A percentile compares a stretch with the other conserved stretches of the same genome.
phyloP scores from a whole-genome alignment of 768 basidiomycete genomes.

The Leccinum arenicola region DNA sequence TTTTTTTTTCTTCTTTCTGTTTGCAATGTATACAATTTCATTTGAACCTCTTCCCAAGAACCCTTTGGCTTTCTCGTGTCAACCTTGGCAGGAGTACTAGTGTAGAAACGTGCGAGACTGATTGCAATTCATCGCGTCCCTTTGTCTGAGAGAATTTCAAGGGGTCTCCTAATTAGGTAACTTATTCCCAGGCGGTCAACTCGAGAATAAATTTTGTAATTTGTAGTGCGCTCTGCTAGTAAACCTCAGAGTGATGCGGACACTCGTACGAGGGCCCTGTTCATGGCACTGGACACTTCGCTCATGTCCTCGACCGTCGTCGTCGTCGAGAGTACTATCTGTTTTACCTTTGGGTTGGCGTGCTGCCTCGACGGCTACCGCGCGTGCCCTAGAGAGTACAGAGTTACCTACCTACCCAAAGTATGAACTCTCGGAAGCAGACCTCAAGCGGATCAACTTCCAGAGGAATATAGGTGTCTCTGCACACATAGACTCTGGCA shows the following conservation, averaged over 20 bases:
- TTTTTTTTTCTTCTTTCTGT: neutral
- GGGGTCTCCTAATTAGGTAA: neutral
- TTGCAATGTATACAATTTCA: neutral
- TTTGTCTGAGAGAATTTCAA: neutral
- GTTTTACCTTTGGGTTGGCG: slow-evolving; percentile 25
- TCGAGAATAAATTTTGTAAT: slow-evolving; percentile 4
- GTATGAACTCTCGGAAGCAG: slow-evolving; percentile 58
- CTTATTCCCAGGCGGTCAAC: slow-evolving; percentile 2
- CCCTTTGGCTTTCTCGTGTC: neutral
- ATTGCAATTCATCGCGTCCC: neutral
- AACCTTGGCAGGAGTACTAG: neutral
- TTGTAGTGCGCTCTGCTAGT: no score
- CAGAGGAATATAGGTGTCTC: slow-evolving; percentile 97
- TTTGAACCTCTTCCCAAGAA: neutral
- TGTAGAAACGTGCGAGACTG: neutral
- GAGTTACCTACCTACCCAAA: slow-evolving; percentile 29
- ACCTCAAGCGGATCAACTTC: slow-evolving; percentile 60
- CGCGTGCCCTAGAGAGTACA: slow-evolving; percentile 1
- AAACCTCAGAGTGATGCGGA: slow-evolving; percentile 19
- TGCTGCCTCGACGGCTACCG: slow-evolving; percentile 45
- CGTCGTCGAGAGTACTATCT: neutral
- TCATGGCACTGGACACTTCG: slow-evolving; percentile 27
- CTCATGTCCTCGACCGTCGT: slow-evolving; percentile 10
- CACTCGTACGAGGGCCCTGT: slow-evolving; percentile 24
- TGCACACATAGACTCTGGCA: slow-evolving; percentile 95